Conservation (phyloP, 257 asterid species). For the Capsicum pubescens region DNA sequence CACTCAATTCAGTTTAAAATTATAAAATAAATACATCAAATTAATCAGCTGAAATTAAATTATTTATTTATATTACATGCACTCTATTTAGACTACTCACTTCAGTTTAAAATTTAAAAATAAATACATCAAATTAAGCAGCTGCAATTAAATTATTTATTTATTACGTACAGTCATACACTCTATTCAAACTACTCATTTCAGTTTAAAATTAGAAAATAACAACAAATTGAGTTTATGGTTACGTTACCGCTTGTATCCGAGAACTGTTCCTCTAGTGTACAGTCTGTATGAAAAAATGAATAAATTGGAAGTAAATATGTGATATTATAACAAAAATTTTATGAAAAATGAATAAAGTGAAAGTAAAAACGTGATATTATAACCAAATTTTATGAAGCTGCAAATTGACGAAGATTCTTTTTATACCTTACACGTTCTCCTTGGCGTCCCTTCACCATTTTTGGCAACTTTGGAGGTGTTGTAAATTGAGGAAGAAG, state of each 20-base stretch:
- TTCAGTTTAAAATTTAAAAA: not conserved
- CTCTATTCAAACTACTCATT: not conserved
- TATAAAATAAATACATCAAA: not conserved
- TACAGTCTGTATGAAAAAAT: slow-evolving; percentile 45
- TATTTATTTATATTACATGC: too few species aligned
- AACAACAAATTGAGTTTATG: not conserved
- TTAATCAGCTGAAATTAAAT: not conserved
- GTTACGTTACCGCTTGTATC: slow-evolving; percentile 60
- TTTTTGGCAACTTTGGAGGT: slow-evolving; percentile 29
- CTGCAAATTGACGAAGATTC: not conserved
- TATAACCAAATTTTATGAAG: not conserved
- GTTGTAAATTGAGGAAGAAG: not conserved
- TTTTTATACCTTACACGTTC: slow-evolving; percentile 60
- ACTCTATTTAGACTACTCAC: not conserved
- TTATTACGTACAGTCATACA: too few species aligned
- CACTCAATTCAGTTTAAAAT: not conserved
- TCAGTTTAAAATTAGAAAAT: not conserved
- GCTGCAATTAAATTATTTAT: not conserved
- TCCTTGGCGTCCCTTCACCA: slow-evolving; percentile 79
- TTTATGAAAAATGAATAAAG: not conserved
- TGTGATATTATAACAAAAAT: too few species aligned
- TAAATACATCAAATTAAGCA: not conserved
- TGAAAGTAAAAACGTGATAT: not conserved
- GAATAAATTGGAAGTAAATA: not conserved
- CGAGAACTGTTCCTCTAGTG: slow-evolving; percentile 62